These are phyloP conservation scores for Monosporascus cannonballus DNA, from an alignment of 2,329 filamentous ascomycete genomes.

Conservation along the genomic window DNA sequence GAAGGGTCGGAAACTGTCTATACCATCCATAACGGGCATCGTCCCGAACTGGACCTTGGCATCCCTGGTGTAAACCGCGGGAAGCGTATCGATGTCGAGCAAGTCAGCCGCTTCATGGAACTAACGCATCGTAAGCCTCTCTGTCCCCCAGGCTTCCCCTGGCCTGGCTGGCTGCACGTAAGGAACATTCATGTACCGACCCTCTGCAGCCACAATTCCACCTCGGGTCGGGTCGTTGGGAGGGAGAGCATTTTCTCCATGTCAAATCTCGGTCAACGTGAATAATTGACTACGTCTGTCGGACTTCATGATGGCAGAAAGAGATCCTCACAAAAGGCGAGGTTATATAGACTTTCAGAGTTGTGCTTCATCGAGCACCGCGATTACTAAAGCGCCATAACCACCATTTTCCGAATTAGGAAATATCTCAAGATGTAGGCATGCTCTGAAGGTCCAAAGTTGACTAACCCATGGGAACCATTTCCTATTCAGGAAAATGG, in stretches of 20 bases:
- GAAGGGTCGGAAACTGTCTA: conserved; percentile 9
- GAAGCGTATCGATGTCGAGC: conserved; percentile 10
- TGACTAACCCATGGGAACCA: conserved; percentile 11
- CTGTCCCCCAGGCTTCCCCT: background rate
- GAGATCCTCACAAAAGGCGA: no score
- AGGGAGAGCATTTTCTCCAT: background rate
- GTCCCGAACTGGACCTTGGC: conserved; percentile 15
- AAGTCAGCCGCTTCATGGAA: conserved; percentile 14
- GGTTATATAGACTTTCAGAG: no score
- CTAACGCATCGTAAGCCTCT: conserved; percentile 3
- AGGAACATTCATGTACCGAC: background rate
- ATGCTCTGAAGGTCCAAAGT: background rate
- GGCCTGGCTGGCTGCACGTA: background rate
- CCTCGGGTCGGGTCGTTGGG: background rate
- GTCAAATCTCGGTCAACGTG: background rate
- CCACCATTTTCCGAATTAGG: no score
- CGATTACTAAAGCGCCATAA: conserved; percentile 7
- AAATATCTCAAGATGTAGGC: no score
- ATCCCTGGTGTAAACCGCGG: conserved; percentile 11
- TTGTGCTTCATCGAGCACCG: no score
- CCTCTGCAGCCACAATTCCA: background rate
- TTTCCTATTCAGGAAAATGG: conserved; percentile 14
- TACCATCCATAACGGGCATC: conserved; percentile 11
- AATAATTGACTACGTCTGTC: background rate
- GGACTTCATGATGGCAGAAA: no score